A percentile compares a stretch with the other conserved stretches of the same genome.
Evolutionary conservation across 805 yeast species (phyloP).

Genomic region (Yarrowia deformans): DNA sequence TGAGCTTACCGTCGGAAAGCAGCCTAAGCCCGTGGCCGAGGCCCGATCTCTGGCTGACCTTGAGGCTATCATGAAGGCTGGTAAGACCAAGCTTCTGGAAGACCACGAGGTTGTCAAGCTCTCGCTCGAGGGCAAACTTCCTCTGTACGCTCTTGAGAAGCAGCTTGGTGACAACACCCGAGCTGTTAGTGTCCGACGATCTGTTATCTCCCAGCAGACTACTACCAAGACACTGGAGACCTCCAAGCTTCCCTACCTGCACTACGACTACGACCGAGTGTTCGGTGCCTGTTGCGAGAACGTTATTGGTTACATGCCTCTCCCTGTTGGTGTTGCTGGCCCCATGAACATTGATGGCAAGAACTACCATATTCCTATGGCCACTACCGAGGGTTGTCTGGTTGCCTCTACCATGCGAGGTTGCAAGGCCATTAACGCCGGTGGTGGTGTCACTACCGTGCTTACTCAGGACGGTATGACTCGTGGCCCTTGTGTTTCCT

Average conservation of each 20-base stretch:
- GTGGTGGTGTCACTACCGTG: conserved; percentile 94
- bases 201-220: conserved; percentile 84
- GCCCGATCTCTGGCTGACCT: conserved; percentile 63
- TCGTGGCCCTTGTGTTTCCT: conserved; percentile 96
- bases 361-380: conserved; percentile 95
- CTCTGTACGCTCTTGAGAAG: conserved; percentile 93
- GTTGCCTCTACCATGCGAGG: conserved; percentile 99
- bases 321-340: conserved; percentile 98
- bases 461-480: conserved; percentile 98
- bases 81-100: conserved; percentile 67
- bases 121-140: conserved; percentile 78
- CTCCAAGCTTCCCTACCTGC: conserved; percentile 74
- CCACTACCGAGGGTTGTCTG: conserved; percentile 98
- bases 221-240: conserved; percentile 80
- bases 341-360: conserved; percentile 90
- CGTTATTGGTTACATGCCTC: conserved; percentile 94
- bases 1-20: conserved; percentile 38
- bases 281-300: conserved; percentile 99
- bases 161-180: conserved; percentile 86
- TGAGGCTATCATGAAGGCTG: conserved; percentile 67
- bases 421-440: conserved; percentile 95
- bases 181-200: conserved; percentile 93
- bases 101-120: conserved; percentile 78
- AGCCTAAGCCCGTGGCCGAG: conserved; percentile 35
- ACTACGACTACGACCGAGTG: conserved; percentile 93